phyloP scores from a whole-genome alignment of 208 protist species.

The Acanthamoeba triangularis region DNA sequence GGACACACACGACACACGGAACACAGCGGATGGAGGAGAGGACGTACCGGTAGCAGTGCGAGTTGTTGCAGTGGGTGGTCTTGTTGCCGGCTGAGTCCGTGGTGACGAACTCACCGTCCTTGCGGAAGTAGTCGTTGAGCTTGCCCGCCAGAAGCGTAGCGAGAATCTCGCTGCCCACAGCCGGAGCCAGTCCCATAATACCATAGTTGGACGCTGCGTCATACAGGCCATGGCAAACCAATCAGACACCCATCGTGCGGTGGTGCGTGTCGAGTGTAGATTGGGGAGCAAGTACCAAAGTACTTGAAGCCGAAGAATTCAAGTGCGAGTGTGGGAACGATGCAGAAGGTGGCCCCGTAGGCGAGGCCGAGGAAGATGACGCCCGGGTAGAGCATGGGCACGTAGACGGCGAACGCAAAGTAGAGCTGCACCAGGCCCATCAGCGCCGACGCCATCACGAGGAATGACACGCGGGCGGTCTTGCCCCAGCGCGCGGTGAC shows the following conservation, averaged over 20 bases:
- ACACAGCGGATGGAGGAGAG: not conserved
- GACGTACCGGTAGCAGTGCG: not conserved
- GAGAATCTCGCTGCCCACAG: conserved; percentile 30
- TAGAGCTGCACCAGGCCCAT: conserved; percentile 25
- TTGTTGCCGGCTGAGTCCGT: not conserved
- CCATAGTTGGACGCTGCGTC: conserved; percentile 23
- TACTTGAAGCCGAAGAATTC: conserved; percentile 61
- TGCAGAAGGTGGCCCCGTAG: conserved; percentile 52
- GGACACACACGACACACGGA: too few relatives aligned
- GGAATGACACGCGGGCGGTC: not conserved
- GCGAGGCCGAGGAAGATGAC: conserved; percentile 19
- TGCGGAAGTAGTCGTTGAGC: conserved; percentile 64
- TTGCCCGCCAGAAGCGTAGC: conserved; percentile 52
- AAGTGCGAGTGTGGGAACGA: not conserved
- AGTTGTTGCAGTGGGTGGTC: conserved; percentile 25
- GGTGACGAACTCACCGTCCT: conserved; percentile 2
- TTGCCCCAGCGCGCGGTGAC: conserved; percentile 29
- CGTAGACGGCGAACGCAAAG: conserved; percentile 22
- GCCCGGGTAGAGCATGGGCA: conserved; percentile 46
- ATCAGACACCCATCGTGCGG: not conserved
- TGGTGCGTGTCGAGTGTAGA: too few relatives aligned
- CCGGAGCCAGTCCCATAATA: conserved; percentile 45
- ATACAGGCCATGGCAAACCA: not conserved
- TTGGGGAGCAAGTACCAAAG: conserved; percentile 21
- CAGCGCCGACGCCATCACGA: not conserved